Evolutionary conservation across 805 yeast species (phyloP), one percentile per base, ranked within the genome.

Genomic region (Brettanomyces naardenensis): DNA sequence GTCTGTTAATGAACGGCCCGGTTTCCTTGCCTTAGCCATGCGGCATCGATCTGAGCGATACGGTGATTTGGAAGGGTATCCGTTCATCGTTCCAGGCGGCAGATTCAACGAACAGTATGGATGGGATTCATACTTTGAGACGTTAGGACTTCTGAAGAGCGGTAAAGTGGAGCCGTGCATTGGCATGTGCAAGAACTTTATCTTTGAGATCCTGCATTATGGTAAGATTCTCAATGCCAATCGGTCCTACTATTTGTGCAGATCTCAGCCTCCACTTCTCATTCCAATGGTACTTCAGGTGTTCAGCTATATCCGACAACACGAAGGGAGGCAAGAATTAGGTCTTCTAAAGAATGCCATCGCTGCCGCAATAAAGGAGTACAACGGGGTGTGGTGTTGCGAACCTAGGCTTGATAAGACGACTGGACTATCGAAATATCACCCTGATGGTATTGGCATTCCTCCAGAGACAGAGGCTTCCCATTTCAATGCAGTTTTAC

Each of bases 61-160:
- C 37, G 59, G 45, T 7, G 59, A 56, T 39, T 42, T 55, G 28
- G 65, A 71, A 29, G 86, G 88, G 17, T 77, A 72, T 51, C 95
- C 95, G 0, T 90, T 90, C 58, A 83, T 86, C n/a, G 97, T 90
- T 19, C 98, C 98, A 1, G 98, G 98, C n/a, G 97, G 98, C 18
- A 68, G 98, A 46, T 90, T 90, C 61, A 92, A 92, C 63, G 98
- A 90, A 62, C 71, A 88, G 41, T 90, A 92, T 53, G 98, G 97
- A 13, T 90, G 98, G 98, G 98, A 90, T 58, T 87, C 96, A 2
- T 90, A 92, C 54, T 84, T 92, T 81, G 88, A 81, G 55, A 75
- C 92, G 0, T 60, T 88, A 18, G 98, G 97, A 1, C 66, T 92
- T 30, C 57, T 90, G 20, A 70, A 73, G 20, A 82, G 83, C 51